Percentiles rank a stretch among this genome's conserved stretches.
Conservation (phyloP, 2,329 filamentous ascomycete species). For the Claviceps purpurea region DNA sequence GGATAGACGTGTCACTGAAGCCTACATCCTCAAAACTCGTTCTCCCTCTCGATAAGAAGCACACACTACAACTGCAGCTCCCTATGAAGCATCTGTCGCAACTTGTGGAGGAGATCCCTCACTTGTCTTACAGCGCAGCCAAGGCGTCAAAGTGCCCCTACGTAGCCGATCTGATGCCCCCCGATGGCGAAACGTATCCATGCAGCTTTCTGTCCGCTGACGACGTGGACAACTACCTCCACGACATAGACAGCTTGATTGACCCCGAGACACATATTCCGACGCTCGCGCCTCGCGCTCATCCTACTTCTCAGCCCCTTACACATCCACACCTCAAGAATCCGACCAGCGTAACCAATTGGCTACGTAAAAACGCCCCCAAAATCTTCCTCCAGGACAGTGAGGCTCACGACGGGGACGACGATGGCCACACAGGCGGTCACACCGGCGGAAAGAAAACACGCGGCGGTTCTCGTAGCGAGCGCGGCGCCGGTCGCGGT, state of each 20-base stretch:
- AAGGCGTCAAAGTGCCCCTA: conserved; percentile 50
- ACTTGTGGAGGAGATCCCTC: conserved; percentile 39
- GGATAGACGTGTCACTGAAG: conserved; percentile 53
- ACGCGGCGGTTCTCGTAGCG: conserved; percentile 15
- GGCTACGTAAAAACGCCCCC: conserved; percentile 75
- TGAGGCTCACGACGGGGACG: conserved; percentile 23
- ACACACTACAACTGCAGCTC: conserved; percentile 26
- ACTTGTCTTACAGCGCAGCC: conserved; percentile 37
- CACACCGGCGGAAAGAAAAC: conserved; percentile 20
- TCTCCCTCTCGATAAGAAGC: conserved; percentile 19
- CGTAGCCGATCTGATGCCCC: conserved; percentile 33
- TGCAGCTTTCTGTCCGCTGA: conserved; percentile 54
- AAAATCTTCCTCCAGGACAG: conserved; percentile 75
- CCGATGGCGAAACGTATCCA: conserved; percentile 41
- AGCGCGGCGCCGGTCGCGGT: conserved; percentile 18
- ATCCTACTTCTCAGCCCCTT: conserved; percentile 22
- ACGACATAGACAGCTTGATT: conserved; percentile 44
- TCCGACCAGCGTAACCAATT: conserved; percentile 88
- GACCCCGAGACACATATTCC: conserved; percentile 31
- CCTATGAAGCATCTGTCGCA: conserved; percentile 35
- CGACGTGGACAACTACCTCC: conserved; percentile 62
- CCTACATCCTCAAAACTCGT: conserved; percentile 24
- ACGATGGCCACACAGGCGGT: conserved; percentile 20
- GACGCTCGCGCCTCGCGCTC: conserved; percentile 37
- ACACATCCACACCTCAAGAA: conserved; percentile 42